Evolutionary conservation across 257 asterid genomes (phyloP), one percentile per base, ranked within the genome.

Genomic region (Nicotiana benthamiana): DNA sequence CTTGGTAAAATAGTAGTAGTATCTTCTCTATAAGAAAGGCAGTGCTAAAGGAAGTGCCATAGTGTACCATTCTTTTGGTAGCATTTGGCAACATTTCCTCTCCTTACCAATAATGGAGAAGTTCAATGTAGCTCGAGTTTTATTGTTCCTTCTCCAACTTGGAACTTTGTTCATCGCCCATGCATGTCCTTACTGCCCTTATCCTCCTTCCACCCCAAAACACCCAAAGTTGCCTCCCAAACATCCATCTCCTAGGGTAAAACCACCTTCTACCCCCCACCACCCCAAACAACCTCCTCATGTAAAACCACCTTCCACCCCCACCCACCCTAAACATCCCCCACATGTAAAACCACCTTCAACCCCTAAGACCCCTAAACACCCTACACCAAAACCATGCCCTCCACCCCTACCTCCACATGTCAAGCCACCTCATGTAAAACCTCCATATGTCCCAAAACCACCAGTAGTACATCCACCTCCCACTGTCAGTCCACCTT

Each of bases 101-200:
- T 72, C 78, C 61, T 24, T 24, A 72, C 40, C 78, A 72, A 51
- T 13, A 12, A 72, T 72, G 78, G 78, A 72, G 40, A 72, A 46
- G 60, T 46, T 22, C 48, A 72, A 46, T 46, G 24, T 72, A 46
- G 78, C 60, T 72, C 46, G 16, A 72, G 9, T 72, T 4, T 72
- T 72, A 46, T 46, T 72, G 78, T 72, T 92, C 24, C 82, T 87
- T 10, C 90, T 92, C 61, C 84, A 82, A 81, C 83, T 87, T 20
- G 92, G 87, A 80, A 76, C 87, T 43, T 62, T 90, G 77, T 78
- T 89, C 13, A 27, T 60, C 53, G 81, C 92, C 56, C 85, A 81
- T 60, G 94, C 93, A 87, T 90, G 97, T 13, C 92, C 92, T n/a
- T 30, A 81, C 43, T 91, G 97, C 61, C 84, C 86, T 13, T 54